These are phyloP conservation scores for Posidonia oceanica DNA, from an alignment of 116 monocot genomes.

Conservation along the genomic window DNA sequence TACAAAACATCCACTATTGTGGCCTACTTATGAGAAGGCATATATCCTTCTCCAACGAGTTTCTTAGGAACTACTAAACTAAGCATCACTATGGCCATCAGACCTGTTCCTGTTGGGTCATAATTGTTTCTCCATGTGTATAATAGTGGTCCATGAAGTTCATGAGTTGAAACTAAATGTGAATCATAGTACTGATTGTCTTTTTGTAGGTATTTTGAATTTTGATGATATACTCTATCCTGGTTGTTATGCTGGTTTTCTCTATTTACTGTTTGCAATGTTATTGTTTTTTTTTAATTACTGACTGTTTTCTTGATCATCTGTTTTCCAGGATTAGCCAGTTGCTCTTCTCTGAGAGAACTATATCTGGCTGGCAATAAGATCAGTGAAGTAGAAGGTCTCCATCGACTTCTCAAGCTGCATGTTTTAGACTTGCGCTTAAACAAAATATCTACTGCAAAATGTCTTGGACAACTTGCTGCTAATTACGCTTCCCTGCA, in stretches of 20 bases:
- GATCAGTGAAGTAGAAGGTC: constrained; percentile 88
- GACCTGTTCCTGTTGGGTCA: too few species aligned
- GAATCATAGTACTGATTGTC: neutral
- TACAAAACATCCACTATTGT: too few species aligned
- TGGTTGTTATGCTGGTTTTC: neutral
- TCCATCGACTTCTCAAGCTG: constrained; percentile 79
- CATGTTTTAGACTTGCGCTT: constrained; percentile 45
- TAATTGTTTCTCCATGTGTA: too few species aligned
- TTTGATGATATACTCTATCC: constrained; percentile 1
- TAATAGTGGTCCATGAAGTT: neutral
- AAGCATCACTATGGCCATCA: too few species aligned
- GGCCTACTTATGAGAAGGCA: too few species aligned
- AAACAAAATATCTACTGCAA: constrained; percentile 67
- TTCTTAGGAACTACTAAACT: too few species aligned
- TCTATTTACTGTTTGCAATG: too few species aligned
- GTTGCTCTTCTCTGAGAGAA: constrained; percentile 73
- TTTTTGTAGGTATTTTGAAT: neutral
- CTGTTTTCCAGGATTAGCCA: constrained; percentile 47
- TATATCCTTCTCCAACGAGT: too few species aligned
- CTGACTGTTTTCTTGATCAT: neutral
- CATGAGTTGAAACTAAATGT: neutral
- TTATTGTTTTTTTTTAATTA: too few species aligned
- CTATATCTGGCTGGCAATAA: constrained; percentile 78
- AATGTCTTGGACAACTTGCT: constrained; percentile 71
- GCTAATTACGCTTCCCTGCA: constrained; percentile 70